phyloP scores from a whole-genome alignment of 306 rosid species.

The Quercus engelmannii region DNA sequence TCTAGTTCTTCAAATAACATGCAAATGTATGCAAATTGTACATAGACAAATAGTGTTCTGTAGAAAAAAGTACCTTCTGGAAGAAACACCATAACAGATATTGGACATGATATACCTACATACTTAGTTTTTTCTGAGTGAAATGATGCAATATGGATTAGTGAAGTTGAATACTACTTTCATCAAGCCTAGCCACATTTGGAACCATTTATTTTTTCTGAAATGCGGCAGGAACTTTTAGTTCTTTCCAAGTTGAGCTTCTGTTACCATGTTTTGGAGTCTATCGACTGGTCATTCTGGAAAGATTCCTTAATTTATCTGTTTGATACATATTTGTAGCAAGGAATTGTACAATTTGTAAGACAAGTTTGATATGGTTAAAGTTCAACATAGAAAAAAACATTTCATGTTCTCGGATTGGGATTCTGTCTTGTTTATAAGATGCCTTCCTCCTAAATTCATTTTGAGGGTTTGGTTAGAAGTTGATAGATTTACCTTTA shows the following conservation, averaged over 20 bases:
- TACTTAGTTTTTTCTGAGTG: not conserved
- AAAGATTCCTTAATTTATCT: not conserved
- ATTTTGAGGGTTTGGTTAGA: not conserved
- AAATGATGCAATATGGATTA: not conserved
- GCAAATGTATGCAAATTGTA: not conserved
- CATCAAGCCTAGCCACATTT: not conserved
- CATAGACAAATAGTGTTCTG: not conserved
- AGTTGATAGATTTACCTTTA: not conserved
- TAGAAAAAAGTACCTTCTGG: not conserved
- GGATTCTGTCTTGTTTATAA: no score
- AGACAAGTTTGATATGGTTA: not conserved
- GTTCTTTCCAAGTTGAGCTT: not conserved
- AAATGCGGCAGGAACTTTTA: not conserved
- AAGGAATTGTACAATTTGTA: not conserved
- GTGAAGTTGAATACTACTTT: not conserved
- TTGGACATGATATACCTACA: not conserved
- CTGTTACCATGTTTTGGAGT: not conserved
- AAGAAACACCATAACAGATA: not conserved
- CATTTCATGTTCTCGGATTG: no score
- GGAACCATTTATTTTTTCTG: not conserved
- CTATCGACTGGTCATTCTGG: not conserved
- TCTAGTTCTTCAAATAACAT: not conserved
- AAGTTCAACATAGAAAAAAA: no score
- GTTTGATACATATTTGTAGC: not conserved
- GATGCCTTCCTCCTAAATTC: no score